Conservation (phyloP, 495 filamentous ascomycete species). For the Jackrogersella minutella region DNA sequence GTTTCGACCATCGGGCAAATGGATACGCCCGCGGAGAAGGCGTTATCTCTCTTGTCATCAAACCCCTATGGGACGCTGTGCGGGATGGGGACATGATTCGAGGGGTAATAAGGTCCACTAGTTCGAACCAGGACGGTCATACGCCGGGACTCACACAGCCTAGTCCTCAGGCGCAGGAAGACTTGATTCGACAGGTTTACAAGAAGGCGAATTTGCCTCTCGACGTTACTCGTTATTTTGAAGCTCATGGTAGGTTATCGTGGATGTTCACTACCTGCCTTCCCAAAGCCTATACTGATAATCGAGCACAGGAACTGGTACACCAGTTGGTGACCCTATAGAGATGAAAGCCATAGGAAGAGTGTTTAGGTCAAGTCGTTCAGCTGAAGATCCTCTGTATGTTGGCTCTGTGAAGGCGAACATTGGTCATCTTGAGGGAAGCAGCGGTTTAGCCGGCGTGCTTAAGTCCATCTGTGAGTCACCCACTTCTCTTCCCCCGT, state of each 20-base stretch:
- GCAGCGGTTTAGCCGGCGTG: conserved; percentile 59
- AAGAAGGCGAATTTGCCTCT: conserved; percentile 53
- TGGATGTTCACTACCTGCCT: neutral
- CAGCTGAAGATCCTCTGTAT: conserved; percentile 47
- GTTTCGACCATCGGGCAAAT: conserved; percentile 66
- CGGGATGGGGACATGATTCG: conserved; percentile 61
- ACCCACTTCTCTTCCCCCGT: neutral
- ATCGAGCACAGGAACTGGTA: conserved; percentile 56
- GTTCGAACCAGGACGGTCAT: conserved; percentile 63
- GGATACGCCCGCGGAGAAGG: conserved; percentile 72
- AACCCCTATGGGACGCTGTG: conserved; percentile 59
- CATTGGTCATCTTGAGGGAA: conserved; percentile 63
- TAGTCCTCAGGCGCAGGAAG: conserved; percentile 57
- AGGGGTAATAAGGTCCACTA: conserved; percentile 63
- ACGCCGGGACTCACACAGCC: conserved; percentile 62
- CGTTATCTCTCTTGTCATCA: conserved; percentile 61
- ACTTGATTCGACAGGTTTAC: conserved; percentile 59
- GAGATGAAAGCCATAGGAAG: conserved; percentile 60
- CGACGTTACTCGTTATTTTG: conserved; percentile 55
- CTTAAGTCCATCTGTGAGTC: conserved; percentile 61
- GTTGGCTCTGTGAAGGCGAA: conserved; percentile 52
- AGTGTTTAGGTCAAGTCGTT: conserved; percentile 44
- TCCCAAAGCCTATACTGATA: neutral
- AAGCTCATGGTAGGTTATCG: conserved; percentile 48
- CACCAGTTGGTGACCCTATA: conserved; percentile 62